phyloP scores from a whole-genome alignment of 163 green algal species.

The Prototheca cutis region DNA sequence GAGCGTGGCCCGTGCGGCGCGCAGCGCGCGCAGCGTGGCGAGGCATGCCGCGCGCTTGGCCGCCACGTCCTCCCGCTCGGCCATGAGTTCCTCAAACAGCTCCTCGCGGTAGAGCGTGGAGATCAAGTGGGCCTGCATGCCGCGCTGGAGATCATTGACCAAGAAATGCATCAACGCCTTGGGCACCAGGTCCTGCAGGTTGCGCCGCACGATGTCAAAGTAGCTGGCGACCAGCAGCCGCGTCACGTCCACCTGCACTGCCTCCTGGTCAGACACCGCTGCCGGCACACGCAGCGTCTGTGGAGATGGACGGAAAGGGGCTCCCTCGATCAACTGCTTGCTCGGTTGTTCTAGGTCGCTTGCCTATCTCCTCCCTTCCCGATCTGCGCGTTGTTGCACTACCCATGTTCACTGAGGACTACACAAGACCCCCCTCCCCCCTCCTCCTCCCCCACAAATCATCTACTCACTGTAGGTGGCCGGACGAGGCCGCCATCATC shows the following conservation, averaged over 20 bases:
- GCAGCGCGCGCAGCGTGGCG: constrained; percentile 49
- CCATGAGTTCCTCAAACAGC: constrained; percentile 65
- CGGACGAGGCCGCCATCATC: not conserved
- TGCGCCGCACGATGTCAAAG: constrained; percentile 83
- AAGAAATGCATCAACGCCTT: constrained; percentile 97
- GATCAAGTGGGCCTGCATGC: constrained; percentile 83
- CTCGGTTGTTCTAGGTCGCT: too few relatives aligned
- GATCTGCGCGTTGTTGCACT: too few relatives aligned
- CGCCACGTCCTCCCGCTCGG: constrained; percentile 67
- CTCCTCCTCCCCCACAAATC: too few relatives aligned
- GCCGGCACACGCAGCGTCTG: constrained; percentile 37
- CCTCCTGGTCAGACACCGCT: constrained; percentile 50
- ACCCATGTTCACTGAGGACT: too few relatives aligned
- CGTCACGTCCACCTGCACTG: constrained; percentile 83
- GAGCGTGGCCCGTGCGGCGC: constrained; percentile 28
- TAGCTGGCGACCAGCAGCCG: constrained; percentile 81
- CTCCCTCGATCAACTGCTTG: too few relatives aligned
- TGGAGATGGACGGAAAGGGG: too few relatives aligned
- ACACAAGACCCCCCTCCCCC: too few relatives aligned
- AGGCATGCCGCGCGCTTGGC: constrained; percentile 36
- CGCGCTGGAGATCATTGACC: constrained; percentile 66
- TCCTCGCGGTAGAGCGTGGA: constrained; percentile 72
- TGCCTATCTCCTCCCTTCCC: too few relatives aligned
- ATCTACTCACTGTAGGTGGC: too few relatives aligned
- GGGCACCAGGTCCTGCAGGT: constrained; percentile 73